phyloP scores from a whole-genome alignment of 2,329 filamentous ascomycete genomes.

The Fusarium sp. region DNA sequence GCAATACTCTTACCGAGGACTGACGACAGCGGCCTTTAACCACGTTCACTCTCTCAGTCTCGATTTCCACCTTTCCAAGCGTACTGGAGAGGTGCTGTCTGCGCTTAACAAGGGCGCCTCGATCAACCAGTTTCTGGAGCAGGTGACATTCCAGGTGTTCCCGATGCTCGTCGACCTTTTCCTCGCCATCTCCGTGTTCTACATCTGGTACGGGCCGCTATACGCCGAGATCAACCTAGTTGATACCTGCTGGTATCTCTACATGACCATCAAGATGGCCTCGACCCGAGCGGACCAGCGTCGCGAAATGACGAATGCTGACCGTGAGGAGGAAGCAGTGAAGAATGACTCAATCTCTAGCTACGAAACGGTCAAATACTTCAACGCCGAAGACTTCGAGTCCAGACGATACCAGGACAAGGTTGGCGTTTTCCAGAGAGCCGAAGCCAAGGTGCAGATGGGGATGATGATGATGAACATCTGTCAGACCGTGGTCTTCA shows the following conservation, averaged over 20 bases:
- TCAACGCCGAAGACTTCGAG: conserved; percentile 86
- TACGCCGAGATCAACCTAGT: conserved; percentile 91
- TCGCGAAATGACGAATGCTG: conserved; percentile 93
- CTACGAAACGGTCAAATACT: conserved; percentile 96
- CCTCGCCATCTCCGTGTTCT: conserved; percentile 84
- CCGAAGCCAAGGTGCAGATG: conserved; percentile 81
- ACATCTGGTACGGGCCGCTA: conserved; percentile 70
- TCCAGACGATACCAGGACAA: conserved; percentile 79
- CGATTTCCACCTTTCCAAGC: conserved; percentile 96
- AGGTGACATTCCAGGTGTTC: conserved; percentile 94
- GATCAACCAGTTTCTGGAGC: conserved; percentile 96
- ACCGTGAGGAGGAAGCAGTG: conserved; percentile 94
- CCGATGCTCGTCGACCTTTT: conserved; percentile 94
- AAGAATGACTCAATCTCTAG: conserved; percentile 99
- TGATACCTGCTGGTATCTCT: conserved; percentile 95
- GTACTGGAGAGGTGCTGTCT: conserved; percentile 94
- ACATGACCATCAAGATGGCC: conserved; percentile 95
- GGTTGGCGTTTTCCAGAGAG: conserved; percentile 77
- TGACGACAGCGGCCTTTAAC: conserved; percentile 96
- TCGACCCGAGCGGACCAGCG: conserved; percentile 92
- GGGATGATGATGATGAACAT: conserved; percentile 86
- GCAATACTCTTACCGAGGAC: conserved; percentile 94
- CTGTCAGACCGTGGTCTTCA: conserved; percentile 83
- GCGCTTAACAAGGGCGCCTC: conserved; percentile 95
- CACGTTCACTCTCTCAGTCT: conserved; percentile 95